Evolutionary conservation across 2,329 filamentous ascomycete genomes (phyloP).

Genomic region (Pestalotiopsis sp.): DNA sequence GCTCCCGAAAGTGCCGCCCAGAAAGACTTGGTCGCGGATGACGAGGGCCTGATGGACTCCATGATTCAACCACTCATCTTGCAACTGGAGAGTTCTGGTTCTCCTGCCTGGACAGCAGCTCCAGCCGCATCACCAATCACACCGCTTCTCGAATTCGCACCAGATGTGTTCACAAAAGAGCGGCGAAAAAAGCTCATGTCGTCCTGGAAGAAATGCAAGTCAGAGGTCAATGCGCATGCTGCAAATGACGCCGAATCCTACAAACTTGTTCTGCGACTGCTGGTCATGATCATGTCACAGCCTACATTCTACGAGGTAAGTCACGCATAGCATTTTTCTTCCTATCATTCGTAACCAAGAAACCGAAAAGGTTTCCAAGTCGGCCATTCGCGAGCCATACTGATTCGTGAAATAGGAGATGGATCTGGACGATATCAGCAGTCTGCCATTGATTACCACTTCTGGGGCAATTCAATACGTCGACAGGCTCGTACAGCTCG

Average conservation of each 20-base stretch:
- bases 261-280: slow-evolving; percentile 25
- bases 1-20: background rate
- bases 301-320: slow-evolving; percentile 34
- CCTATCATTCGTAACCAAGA: background rate
- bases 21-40: background rate
- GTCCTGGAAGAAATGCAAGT: slow-evolving; percentile 32
- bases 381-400: background rate
- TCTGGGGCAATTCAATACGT: slow-evolving; percentile 18
- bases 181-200: slow-evolving; percentile 34
- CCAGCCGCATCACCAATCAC: slow-evolving; percentile 22
- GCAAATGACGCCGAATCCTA: slow-evolving; percentile 24
- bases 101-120: slow-evolving; percentile 27
- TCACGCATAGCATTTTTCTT: background rate
- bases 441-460: slow-evolving; percentile 23
- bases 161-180: slow-evolving; percentile 28
- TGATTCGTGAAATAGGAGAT: slow-evolving; percentile 27
- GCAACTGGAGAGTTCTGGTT: slow-evolving; percentile 22
- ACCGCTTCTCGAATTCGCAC: slow-evolving; percentile 28
- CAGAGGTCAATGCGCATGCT: slow-evolving; percentile 20
- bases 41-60: slow-evolving; percentile 20
- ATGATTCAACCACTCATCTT: slow-evolving; percentile 26
- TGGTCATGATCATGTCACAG: slow-evolving; percentile 31
- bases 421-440: slow-evolving; percentile 30
- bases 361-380: accelerated
- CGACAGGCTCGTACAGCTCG: slow-evolving; percentile 28